Evolutionary conservation across 768 basidiomycete species (phyloP).

Genomic region (Candolleomyces aberdarensis): DNA sequence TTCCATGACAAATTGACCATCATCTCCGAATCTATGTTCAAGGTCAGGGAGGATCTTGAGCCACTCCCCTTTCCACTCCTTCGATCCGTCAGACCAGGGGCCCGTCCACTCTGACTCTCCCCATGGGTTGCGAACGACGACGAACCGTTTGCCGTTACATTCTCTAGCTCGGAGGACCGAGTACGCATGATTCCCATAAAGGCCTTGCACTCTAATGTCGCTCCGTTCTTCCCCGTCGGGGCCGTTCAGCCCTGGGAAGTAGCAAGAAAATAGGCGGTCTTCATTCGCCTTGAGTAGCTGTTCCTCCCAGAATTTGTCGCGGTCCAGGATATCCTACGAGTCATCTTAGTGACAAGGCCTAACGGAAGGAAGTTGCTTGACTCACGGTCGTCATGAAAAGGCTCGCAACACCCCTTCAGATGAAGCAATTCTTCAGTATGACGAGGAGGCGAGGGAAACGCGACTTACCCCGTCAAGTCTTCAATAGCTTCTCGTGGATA

Average conservation of each 20-base stretch:
- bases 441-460: neutral
- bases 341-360: neutral
- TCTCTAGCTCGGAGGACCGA: conserved; percentile 43
- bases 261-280: conserved; percentile 53
- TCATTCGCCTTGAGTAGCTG: conserved; percentile 48
- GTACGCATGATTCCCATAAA: conserved; percentile 43
- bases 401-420: conserved; percentile 22
- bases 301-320: conserved; percentile 50
- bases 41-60: conserved; percentile 34
- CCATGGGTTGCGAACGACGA: conserved; percentile 50
- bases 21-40: conserved; percentile 44
- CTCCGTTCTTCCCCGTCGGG: conserved; percentile 17
- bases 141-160: conserved; percentile 42
- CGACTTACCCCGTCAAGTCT: conserved; percentile 50
- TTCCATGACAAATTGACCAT: conserved; percentile 52
- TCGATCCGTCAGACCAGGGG: conserved; percentile 46
- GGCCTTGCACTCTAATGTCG: conserved; percentile 26
- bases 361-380: neutral
- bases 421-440: neutral
- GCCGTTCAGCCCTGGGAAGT: conserved; percentile 33
- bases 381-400: conserved; percentile 18
- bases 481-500: conserved; percentile 48
- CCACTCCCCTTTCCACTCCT: conserved; percentile 51
- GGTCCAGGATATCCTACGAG: conserved; percentile 44
- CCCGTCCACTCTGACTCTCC: conserved; percentile 48